phyloP scores from a whole-genome alignment of 2,329 filamentous ascomycete species.

The Pseudocercospora eumusae region DNA sequence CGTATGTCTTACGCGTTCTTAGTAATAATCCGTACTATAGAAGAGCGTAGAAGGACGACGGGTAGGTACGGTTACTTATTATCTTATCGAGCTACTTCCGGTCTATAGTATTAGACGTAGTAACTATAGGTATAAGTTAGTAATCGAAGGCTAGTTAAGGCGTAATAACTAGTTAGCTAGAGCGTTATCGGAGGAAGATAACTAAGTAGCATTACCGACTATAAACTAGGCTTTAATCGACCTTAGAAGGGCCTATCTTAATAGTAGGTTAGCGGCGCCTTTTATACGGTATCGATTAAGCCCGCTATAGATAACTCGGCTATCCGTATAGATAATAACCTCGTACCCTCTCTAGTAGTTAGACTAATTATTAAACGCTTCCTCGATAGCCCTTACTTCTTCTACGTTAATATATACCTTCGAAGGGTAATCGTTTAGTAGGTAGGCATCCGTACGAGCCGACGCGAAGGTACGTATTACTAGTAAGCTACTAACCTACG shows the following conservation, averaged over 20 bases:
- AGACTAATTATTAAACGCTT: not conserved
- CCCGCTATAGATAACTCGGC: not conserved
- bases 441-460: not conserved
- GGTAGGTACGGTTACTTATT: no score
- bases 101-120: no score
- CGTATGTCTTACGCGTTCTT: no score
- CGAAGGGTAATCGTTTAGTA: not conserved
- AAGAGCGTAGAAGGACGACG: no score
- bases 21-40: no score
- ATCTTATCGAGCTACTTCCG: no score
- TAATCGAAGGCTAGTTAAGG: no score
- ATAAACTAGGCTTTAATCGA: not conserved
- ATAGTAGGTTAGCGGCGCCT: not conserved
- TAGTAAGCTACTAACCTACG: not conserved
- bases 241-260: not conserved
- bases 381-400: not conserved
- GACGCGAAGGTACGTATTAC: not conserved
- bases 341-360: not conserved
- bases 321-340: not conserved
- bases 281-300: not conserved
- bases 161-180: no score
- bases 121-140: no score
- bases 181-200: no score
- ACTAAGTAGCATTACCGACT: not conserved
- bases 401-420: not conserved